These are phyloP conservation scores for Lyophyllum semitale DNA, from an alignment of 768 basidiomycete species.

Conservation along the genomic window DNA sequence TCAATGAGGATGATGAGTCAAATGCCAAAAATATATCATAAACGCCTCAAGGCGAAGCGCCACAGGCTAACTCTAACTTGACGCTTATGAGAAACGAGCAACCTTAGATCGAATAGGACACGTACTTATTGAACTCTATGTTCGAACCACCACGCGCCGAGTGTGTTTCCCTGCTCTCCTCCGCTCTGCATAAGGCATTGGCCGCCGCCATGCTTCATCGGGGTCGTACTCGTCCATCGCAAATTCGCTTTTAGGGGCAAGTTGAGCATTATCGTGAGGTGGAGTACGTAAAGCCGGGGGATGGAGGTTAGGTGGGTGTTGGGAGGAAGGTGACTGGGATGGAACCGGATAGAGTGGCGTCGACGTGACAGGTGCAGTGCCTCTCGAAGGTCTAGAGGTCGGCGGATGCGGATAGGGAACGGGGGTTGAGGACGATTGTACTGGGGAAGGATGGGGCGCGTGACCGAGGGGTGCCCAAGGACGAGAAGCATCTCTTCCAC, in stretches of 20 bases:
- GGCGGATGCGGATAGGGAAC: constrained; percentile 35
- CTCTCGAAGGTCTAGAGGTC: constrained; percentile 33
- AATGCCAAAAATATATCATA: constrained; percentile 13
- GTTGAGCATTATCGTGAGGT: constrained; percentile 42
- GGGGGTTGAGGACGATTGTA: constrained; percentile 30
- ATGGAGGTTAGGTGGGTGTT: constrained; percentile 36
- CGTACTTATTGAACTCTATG: constrained; percentile 29
- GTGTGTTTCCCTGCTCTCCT: constrained; percentile 83
- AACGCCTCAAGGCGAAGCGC: constrained; percentile 7
- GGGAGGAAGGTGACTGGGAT: constrained; percentile 26
- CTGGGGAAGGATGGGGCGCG: constrained; percentile 35
- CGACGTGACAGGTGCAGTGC: constrained; percentile 32
- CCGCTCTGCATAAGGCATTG: constrained; percentile 74
- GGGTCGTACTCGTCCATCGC: constrained; percentile 54
- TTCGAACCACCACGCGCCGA: constrained; percentile 64
- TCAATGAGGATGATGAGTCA: constrained; percentile 10
- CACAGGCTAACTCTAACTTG: constrained; percentile 10
- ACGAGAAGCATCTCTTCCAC: constrained; percentile 22
- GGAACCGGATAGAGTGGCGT: constrained; percentile 35
- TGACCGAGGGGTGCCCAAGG: constrained; percentile 25
- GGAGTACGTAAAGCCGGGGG: constrained; percentile 44
- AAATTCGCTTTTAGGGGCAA: constrained; percentile 39
- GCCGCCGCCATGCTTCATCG: constrained; percentile 73
- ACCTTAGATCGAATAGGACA: not conserved
- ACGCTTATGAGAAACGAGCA: constrained; percentile 7